A percentile compares a stretch with the other conserved stretches of the same genome.
Evolutionary conservation across 768 basidiomycete genomes (phyloP).

Genomic region (Podaxis rugospora): DNA sequence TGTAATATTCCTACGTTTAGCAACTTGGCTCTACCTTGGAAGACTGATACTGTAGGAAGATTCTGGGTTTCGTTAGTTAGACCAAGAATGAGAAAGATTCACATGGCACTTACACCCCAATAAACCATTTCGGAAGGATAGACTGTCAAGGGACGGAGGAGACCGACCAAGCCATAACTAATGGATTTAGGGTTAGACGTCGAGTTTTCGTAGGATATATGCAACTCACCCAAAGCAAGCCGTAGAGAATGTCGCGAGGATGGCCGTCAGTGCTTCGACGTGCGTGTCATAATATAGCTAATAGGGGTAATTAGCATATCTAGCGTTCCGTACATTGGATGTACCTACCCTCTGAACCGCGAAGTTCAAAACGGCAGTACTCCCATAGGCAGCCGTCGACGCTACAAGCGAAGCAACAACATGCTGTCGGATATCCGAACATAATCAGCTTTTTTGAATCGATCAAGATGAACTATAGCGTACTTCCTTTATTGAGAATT

Average conservation of each 20-base stretch:
- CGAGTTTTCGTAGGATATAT: not conserved
- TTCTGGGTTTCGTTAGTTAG: conserved; percentile 27
- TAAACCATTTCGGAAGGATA: conserved; percentile 66
- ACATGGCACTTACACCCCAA: conserved; percentile 37
- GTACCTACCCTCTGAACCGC: conserved; percentile 48
- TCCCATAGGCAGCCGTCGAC: conserved; percentile 50
- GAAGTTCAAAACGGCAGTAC: conserved; percentile 54
- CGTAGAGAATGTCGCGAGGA: conserved; percentile 61
- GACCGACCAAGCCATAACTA: conserved; percentile 57
- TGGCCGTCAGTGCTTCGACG: conserved; percentile 48
- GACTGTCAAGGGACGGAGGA: conserved; percentile 54
- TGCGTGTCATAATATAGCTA: conserved; percentile 59
- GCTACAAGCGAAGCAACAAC: conserved; percentile 53
- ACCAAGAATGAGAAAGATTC: not conserved
- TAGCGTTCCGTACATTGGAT: not conserved
- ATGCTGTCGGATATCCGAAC: conserved; percentile 33
- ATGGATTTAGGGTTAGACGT: not conserved
- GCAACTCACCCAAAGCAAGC: conserved; percentile 52
- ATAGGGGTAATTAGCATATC: not conserved
- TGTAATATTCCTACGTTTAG: not conserved
- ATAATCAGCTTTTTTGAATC: not conserved
- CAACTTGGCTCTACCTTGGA: conserved; percentile 40
- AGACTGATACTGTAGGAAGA: conserved; percentile 53
- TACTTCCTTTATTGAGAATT: conserved; percentile 58
- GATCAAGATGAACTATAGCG: conserved; percentile 3